Evolutionary conservation across 225 moss, liverwort and hornwort species (phyloP), one percentile per base, ranked within the genome.

Genomic region (Pleurozium schreberi): DNA sequence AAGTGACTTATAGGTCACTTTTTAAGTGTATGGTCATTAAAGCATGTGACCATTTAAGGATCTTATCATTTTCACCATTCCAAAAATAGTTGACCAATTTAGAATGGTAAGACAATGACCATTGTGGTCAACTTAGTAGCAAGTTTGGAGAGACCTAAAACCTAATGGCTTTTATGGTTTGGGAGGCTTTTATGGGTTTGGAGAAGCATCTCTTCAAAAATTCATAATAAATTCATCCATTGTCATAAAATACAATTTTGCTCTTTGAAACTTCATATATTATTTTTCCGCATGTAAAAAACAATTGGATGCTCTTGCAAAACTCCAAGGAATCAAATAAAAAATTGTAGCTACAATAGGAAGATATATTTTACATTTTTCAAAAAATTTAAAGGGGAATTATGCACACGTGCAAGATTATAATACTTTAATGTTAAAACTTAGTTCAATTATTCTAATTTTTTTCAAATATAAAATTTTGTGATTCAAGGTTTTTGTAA

Each of bases 231-330:
- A 71, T 71, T 28, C 9, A 43, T 2, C 6, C 14, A 26, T 70
- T 42, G 13, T 42, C 3, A 28, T 67, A n/a, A 67, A 27, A 71
- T 43, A 17, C 7, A 9, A 17, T 26, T 43, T 3, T 10, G 0
- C 10, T 14, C 27, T 71, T 23, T 45, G 23, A 16, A 16, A 71
- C 9, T n/a, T 71, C 6, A 28, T 40, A 23, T 25, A 23, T 40
- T 40, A 11, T 69, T 40, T n/a, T 40, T 0, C 10, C 3, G 2
- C 7, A 0, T 69, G 2, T 40, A 7, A 6, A 69, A n/a, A 69
- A 12, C n/a, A 40, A 69, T 13, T 22, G 4, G 13, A 68, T n/a
- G 4, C 2, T 4, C 1, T 2, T 1, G 0, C 9, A 16, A 26
- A 26, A 9, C 1, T 43, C 10, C 4, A 71, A 43, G 0, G 28